Base-by-base conservation (phyloP, 345 rosid genomes). In the Boechera retrofracta region DNA sequence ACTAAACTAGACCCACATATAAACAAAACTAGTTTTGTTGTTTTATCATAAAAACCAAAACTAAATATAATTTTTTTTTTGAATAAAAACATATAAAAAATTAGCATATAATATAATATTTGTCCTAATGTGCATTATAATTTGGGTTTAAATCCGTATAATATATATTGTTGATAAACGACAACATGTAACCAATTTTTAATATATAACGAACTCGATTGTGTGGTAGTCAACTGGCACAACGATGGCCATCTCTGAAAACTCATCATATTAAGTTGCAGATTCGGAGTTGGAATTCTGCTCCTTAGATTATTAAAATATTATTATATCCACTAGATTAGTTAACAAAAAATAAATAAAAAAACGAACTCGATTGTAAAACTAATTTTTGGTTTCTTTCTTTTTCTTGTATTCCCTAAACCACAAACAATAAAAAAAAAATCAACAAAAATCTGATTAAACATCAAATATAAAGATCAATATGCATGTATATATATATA, bases 401-500 rank as follows among this genome's bases (percentile, higher is more conserved):
- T 68, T n/a, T 54, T 69, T 39, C 63, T n/a, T 35, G 6, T 47
- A 13, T 47, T 15, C 7, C 18, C 1, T n/a, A 68, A n/a, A 11
- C 51, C 28, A 67, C 21, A 11, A 64, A 8, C 2, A 21, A 31
- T 28, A 78, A 35, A 33, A 87, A 26, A n/a, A 57, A 16, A 64
- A 6, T 58, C 18, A 61, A 18, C 4, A 2, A 18, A 62, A 51
- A 52, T 15, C 2, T 7, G 15, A 47, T 65, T n/a, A 32, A 66
- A 31, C 32, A 16, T 15, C 28, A 67, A 52, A 35, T 13, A 67
- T 21, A 35, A 18, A 18, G 31, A 74, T 42, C 12, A 55, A 55
- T 56, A 45, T 75, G 78, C 73, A 75, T 57, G 77, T 51, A 38
- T 21, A 7, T 8, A 21, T 21, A 21, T 38, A 36, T 36, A 58